These are phyloP conservation scores for Cornus kousa DNA, from an alignment of 148 eudicot genomes.

Conservation along the genomic window DNA sequence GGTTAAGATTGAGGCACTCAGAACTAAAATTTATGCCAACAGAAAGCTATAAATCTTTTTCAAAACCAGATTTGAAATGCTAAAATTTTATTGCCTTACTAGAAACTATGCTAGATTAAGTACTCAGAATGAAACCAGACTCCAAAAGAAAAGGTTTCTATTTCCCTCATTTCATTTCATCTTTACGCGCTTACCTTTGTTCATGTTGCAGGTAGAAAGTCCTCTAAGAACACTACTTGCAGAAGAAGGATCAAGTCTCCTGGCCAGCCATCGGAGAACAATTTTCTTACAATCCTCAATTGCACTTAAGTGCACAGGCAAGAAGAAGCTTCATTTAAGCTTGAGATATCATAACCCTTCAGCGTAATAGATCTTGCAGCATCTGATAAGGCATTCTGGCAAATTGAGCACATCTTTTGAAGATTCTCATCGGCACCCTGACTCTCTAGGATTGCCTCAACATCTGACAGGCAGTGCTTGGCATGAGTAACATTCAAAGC, in stretches of 20 bases:
- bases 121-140: background rate
- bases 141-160: background rate
- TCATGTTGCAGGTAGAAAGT: slow-evolving; percentile 29
- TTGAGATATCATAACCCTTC: background rate
- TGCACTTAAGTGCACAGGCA: background rate
- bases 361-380: slow-evolving; percentile 21
- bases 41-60: too few species aligned
- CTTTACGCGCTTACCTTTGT: slow-evolving; percentile 20
- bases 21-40: background rate
- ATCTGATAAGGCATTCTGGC: slow-evolving; percentile 27
- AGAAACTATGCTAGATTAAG: too few species aligned
- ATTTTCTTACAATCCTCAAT: slow-evolving; percentile 27
- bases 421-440: slow-evolving; percentile 28
- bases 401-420: slow-evolving; percentile 29
- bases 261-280: slow-evolving; percentile 34
- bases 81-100: background rate
- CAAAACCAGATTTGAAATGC: background rate
- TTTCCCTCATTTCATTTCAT: background rate
- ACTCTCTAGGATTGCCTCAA: slow-evolving; percentile 24
- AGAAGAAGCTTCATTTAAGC: background rate
- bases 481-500: slow-evolving; percentile 26
- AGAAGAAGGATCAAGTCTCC: slow-evolving; percentile 29
- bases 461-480: slow-evolving; percentile 31
- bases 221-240: slow-evolving; percentile 23
- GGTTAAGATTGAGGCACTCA: background rate